Evolutionary conservation across 2,329 filamentous ascomycete genomes (phyloP).

Genomic region (Diplodia scrobiculata): DNA sequence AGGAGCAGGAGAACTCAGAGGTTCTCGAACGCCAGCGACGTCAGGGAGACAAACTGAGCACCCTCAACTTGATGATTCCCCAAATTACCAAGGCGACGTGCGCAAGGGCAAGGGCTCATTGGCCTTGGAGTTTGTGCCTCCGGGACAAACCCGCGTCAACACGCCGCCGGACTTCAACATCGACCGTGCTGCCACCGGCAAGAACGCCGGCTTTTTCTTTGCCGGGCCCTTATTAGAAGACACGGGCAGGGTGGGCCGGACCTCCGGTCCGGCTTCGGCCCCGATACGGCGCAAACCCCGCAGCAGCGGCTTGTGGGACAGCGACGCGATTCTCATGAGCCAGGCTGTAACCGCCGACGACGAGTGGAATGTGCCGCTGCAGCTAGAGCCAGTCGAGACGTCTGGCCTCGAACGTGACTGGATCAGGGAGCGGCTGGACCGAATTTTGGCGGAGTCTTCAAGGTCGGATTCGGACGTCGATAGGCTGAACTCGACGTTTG

Average conservation of each 20-base stretch:
- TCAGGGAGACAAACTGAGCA: background rate
- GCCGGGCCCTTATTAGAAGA: slow-evolving; percentile 31
- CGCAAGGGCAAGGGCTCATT: slow-evolving; percentile 33
- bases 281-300: background rate
- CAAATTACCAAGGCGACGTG: background rate
- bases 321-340: slow-evolving; percentile 43
- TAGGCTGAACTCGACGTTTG: slow-evolving; percentile 39
- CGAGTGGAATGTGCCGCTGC: background rate
- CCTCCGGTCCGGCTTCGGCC: too few relatives aligned
- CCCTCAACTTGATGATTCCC: background rate
- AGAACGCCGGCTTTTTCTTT: slow-evolving; percentile 42
- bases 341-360: slow-evolving; percentile 25
- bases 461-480: background rate
- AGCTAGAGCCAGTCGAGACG: background rate
- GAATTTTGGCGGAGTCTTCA: background rate
- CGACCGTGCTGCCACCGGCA: slow-evolving; percentile 36
- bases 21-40: background rate
- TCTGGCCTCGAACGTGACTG: slow-evolving; percentile 23
- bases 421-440: slow-evolving; percentile 27
- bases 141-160: slow-evolving; percentile 36
- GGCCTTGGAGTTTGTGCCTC: slow-evolving; percentile 35
- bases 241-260: background rate
- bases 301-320: slow-evolving; percentile 40
- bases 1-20: background rate
- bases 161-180: slow-evolving; percentile 38